Percentiles rank a stretch among this genome's conserved stretches.
Evolutionary conservation across 1,139 yeast genomes (phyloP).

Genomic region (Wickerhamomyces sp.): DNA sequence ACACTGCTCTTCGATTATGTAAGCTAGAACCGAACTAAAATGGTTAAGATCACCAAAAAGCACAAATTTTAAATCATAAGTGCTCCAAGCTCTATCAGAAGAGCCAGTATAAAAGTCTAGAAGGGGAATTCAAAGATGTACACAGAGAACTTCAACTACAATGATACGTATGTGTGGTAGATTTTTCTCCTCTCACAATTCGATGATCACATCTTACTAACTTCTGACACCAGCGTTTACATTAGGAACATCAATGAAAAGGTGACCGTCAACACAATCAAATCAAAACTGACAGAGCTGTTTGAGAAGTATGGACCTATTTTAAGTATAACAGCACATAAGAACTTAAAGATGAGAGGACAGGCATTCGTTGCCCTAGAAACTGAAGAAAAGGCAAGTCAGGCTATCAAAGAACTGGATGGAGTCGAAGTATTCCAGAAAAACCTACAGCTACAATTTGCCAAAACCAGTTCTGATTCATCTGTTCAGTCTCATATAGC

Average conservation of each 20-base stretch:
- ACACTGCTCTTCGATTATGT: neutral
- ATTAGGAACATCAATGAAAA: slow-evolving; percentile 67
- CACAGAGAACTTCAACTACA: slow-evolving; percentile 4
- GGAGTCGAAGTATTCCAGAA: slow-evolving; percentile 48
- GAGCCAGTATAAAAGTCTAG: no score
- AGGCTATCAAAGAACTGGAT: slow-evolving; percentile 44
- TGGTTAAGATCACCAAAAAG: no score
- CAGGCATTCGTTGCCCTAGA: slow-evolving; percentile 81
- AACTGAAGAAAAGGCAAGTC: slow-evolving; percentile 36
- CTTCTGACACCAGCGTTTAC: slow-evolving; percentile 14
- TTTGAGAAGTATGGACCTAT: slow-evolving; percentile 49
- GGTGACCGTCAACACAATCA: slow-evolving; percentile 49
- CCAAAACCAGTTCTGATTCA: slow-evolving; percentile 31
- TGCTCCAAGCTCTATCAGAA: no score
- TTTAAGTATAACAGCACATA: slow-evolving; percentile 52
- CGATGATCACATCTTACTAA: neutral
- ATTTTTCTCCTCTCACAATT: neutral
- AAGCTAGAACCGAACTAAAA: neutral
- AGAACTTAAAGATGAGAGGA: slow-evolving; percentile 63
- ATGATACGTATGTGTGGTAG: slow-evolving; percentile 15
- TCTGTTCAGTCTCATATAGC: slow-evolving; percentile 12
- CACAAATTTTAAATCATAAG: no score
- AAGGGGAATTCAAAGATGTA: neutral
- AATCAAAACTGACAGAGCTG: slow-evolving; percentile 35
- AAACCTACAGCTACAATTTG: slow-evolving; percentile 42